Percentiles rank a stretch among this genome's conserved stretches.
Evolutionary conservation across 2,329 filamentous ascomycete genomes (phyloP).

Genomic region (Pyrenochaeta sp.): DNA sequence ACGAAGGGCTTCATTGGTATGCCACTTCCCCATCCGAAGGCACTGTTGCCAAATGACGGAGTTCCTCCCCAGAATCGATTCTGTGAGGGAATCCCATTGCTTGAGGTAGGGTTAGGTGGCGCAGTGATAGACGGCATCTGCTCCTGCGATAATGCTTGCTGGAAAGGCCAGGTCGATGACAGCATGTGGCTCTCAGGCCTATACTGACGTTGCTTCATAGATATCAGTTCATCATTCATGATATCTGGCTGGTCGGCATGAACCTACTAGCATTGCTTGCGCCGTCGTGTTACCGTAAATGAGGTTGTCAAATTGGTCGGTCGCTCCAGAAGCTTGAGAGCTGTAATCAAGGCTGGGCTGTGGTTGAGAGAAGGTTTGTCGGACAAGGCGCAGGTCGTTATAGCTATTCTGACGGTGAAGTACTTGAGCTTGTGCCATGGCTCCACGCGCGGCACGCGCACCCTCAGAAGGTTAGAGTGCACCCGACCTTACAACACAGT

Average conservation of each 20-base stretch:
- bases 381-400: conserved; percentile 7
- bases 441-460: conserved; percentile 6
- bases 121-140: neutral
- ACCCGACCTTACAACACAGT: conserved; percentile 16
- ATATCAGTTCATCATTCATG: conserved; percentile 5
- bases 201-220: conserved; percentile 17
- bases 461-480: conserved; percentile 11
- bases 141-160: conserved; percentile 10
- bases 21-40: conserved; percentile 7
- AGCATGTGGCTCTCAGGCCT: conserved; percentile 8
- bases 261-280: conserved; percentile 26
- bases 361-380: conserved; percentile 4
- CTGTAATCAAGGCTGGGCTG: conserved; percentile 9
- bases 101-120: neutral
- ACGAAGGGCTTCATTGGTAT: conserved; percentile 16
- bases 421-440: conserved; percentile 25
- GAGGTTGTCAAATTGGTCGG: neutral
- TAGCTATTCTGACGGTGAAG: conserved; percentile 8
- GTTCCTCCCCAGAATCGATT: conserved; percentile 6
- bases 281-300: conserved; percentile 18
- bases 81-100: neutral
- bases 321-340: conserved; percentile 1
- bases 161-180: conserved; percentile 14
- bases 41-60: neutral
- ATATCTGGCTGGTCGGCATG: neutral